Evolutionary conservation across 2,329 filamentous ascomycete species (phyloP).

Genomic region (Zymoseptoria pseudotritici): DNA sequence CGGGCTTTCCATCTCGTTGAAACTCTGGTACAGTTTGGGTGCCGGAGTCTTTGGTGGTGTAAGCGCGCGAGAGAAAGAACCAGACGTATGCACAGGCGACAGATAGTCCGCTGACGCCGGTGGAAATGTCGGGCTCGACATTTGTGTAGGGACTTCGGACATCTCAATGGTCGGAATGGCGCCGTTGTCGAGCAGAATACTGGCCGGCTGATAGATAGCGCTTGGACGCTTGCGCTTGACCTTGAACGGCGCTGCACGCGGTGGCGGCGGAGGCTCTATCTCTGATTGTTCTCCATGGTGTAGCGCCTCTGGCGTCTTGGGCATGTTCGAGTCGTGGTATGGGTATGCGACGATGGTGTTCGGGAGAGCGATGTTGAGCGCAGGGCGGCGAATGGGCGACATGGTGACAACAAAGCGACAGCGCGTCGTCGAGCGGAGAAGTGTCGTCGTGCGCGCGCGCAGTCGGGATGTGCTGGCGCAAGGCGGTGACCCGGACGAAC

Average conservation of each 20-base stretch:
- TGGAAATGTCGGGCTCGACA: slow-evolving; percentile 24
- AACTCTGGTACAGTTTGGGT: slow-evolving; percentile 18
- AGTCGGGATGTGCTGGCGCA: not conserved
- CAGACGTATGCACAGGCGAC: slow-evolving; percentile 32
- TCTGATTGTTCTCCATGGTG: slow-evolving; percentile 17
- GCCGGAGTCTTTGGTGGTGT: slow-evolving; percentile 45
- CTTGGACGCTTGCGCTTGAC: slow-evolving; percentile 40
- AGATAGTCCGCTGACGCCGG: slow-evolving; percentile 33
- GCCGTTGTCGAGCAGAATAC: slow-evolving; percentile 21
- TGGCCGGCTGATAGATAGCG: slow-evolving; percentile 13
- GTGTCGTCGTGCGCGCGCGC: not conserved
- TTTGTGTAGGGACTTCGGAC: slow-evolving; percentile 30
- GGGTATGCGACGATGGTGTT: slow-evolving; percentile 44
- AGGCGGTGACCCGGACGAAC: not conserved
- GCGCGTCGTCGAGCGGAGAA: not conserved
- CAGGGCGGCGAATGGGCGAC: slow-evolving; percentile 35
- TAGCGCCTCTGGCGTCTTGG: slow-evolving; percentile 36
- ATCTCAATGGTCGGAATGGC: slow-evolving; percentile 46
- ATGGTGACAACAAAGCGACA: slow-evolving; percentile 14
- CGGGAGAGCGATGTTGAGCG: slow-evolving; percentile 44
- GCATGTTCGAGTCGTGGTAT: slow-evolving; percentile 36
- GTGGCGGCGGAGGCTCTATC: slow-evolving; percentile 36
- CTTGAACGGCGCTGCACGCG: slow-evolving; percentile 42
- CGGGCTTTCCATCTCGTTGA: slow-evolving; percentile 21
- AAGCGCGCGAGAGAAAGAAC: slow-evolving; percentile 29